phyloP scores from a whole-genome alignment of 257 asterid genomes.

The Forsythia suspensa region DNA sequence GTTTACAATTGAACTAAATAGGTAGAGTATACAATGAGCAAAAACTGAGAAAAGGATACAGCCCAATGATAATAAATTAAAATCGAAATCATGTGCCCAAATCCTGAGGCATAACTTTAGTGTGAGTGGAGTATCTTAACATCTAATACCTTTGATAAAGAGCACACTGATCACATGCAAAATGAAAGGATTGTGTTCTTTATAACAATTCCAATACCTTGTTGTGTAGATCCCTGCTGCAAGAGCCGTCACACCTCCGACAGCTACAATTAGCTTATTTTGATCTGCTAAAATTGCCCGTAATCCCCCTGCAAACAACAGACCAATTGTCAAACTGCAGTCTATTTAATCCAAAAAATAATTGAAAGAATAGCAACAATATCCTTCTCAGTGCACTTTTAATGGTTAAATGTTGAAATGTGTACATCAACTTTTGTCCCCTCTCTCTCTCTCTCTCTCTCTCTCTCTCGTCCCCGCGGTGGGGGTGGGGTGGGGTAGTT shows the following conservation, averaged over 20 bases:
- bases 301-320: slow-evolving; percentile 69
- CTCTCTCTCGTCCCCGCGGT: background rate
- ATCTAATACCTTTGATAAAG: background rate
- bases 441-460: background rate
- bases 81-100: background rate
- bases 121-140: background rate
- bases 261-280: slow-evolving; percentile 88
- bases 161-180: background rate
- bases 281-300: slow-evolving; percentile 87
- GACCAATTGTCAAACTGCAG: slow-evolving; percentile 5
- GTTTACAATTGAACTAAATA: background rate
- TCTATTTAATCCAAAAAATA: background rate
- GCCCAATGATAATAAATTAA: background rate
- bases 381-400: background rate
- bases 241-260: slow-evolving; percentile 93
- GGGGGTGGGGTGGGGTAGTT: background rate
- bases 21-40: background rate
- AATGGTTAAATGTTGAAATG: background rate
- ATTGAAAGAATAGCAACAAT: background rate
- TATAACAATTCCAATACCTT: slow-evolving; percentile 48
- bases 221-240: slow-evolving; percentile 98
- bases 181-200: background rate
- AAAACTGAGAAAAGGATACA: background rate
- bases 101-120: background rate
- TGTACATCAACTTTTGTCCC: background rate